Conservation (phyloP, 2,329 filamentous ascomycete species). For the Nemania sp. region DNA sequence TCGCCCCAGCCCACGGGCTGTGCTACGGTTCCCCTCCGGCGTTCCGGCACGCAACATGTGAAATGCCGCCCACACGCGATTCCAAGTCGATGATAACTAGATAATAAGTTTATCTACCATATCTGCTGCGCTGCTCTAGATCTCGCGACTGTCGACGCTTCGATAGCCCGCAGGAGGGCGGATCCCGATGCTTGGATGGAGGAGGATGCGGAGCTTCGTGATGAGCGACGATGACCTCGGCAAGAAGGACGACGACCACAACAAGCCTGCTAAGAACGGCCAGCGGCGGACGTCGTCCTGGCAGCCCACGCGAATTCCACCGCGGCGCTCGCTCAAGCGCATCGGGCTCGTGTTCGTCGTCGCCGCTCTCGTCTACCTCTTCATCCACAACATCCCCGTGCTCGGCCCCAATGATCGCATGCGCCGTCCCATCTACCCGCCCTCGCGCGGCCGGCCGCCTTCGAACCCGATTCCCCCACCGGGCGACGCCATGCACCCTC, state of each 20-base stretch:
- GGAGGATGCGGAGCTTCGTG: conserved; percentile 51
- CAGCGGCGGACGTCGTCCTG: conserved; percentile 43
- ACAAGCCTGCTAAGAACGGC: conserved; percentile 36
- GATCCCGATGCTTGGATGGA: conserved; percentile 35
- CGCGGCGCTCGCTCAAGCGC: conserved; percentile 59
- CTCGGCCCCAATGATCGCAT: conserved; percentile 44
- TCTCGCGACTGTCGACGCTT: neutral
- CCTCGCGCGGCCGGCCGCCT: conserved; percentile 23
- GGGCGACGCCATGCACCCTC: conserved; percentile 5
- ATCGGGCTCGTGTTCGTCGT: conserved; percentile 51
- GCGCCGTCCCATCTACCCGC: conserved; percentile 44
- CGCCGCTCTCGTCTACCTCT: conserved; percentile 60
- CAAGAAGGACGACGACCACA: conserved; percentile 64
- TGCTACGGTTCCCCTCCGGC: too few species aligned
- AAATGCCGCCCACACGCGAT: conserved; percentile 25
- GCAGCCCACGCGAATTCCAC: conserved; percentile 48
- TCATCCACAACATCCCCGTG: conserved; percentile 65
- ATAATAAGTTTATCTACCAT: conserved; percentile 5
- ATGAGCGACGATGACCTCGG: conserved; percentile 58
- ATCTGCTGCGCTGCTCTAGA: too few species aligned
- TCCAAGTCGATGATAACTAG: conserved; percentile 8
- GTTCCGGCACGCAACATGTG: conserved; percentile 25
- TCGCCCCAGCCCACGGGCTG: too few species aligned
- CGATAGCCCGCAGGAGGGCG: conserved; percentile 12
- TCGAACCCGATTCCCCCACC: conserved; percentile 9